Evolutionary conservation across 768 basidiomycete species (phyloP), one percentile per base, ranked within the genome.

Genomic region (Mycena crocata): DNA sequence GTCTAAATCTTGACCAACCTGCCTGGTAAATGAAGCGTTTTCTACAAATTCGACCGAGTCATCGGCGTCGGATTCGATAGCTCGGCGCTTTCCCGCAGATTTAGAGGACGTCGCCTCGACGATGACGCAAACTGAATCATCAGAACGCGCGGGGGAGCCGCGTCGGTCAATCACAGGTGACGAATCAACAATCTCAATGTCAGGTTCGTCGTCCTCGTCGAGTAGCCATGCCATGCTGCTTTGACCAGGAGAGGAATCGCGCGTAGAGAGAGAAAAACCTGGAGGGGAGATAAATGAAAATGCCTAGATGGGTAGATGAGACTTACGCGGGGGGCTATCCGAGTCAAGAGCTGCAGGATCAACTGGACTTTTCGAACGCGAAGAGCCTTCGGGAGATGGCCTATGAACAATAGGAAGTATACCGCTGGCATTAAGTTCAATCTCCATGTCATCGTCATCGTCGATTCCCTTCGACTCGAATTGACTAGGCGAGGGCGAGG

Each of bases 181-280:
- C 24, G 89, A 89, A 54, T 81, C 78, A n/a, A 86, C 52, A 40
- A 89, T 84, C 62, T 83, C 81, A 68, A 89, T 79, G 46, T 82
- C 80, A 13, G 80, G 82, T 48, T 90, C 82, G n/a, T 84, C 90
- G 56, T 91, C 89, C 28, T 88, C 82, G 40, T 86, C 89, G 13
- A 92, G 75, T 24, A 93, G 78, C 90, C 90, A 92, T 2, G 86
- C 84, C 78, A 92, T 89, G 70, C 83, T 83, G 51, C 82, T 75
- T 39, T 80, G 74, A 21, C 58, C 65, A 17, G 72, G 64, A 34
- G 71, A 59, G 42, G 57, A 63, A 59, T 77, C 75, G 45, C 79
- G 80, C 45, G 79, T 73, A 17, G 76, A 74, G 6, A 72, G 31
- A 52, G 65, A 63, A 17, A 62, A 63, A 32, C 60, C 64, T 70